Percentiles rank a stretch among this genome's conserved stretches.
Conservation (phyloP, 1,284 basidiomycete genomes). For the Stereum hirsutum region DNA sequence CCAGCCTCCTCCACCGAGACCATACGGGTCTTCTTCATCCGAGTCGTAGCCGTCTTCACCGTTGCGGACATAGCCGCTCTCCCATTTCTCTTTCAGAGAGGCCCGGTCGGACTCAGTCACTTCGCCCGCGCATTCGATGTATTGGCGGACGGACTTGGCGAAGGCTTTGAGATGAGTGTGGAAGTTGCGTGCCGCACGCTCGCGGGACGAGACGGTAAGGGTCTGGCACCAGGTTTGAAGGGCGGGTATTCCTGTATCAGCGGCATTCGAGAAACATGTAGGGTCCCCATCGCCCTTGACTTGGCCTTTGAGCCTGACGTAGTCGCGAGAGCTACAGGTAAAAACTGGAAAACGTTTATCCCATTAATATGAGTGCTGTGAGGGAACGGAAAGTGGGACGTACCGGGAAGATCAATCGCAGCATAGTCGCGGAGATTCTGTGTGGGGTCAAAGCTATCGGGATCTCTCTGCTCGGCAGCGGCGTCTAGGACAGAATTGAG, state of each 20-base stretch:
- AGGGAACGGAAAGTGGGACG: no score
- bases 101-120: constrained; percentile 40
- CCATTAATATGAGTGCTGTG: no score
- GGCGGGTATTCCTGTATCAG: constrained; percentile 47
- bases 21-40: constrained; percentile 15
- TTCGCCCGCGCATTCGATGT: constrained; percentile 39
- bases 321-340: constrained; percentile 52
- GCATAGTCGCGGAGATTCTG: constrained; percentile 44
- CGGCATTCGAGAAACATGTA: constrained; percentile 40
- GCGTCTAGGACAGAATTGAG: constrained; percentile 27
- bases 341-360: constrained; percentile 45
- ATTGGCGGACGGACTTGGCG: constrained; percentile 34
- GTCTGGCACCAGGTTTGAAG: constrained; percentile 51
- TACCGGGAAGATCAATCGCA: constrained; percentile 44
- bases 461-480: constrained; percentile 46
- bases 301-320: constrained; percentile 44
- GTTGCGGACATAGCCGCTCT: constrained; percentile 22
- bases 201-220: constrained; percentile 44
- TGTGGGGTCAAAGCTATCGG: constrained; percentile 43
- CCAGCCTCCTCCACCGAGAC: no score
- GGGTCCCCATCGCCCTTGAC: constrained; percentile 51
- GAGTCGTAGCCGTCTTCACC: constrained; percentile 16
- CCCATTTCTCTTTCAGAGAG: constrained; percentile 42
- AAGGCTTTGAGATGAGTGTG: constrained; percentile 39
- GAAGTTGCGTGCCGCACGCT: constrained; percentile 40